A percentile compares a stretch with the other conserved stretches of the same genome.
Evolutionary conservation across 2,329 filamentous ascomycete genomes (phyloP).

Genomic region (Penicillium sp.): DNA sequence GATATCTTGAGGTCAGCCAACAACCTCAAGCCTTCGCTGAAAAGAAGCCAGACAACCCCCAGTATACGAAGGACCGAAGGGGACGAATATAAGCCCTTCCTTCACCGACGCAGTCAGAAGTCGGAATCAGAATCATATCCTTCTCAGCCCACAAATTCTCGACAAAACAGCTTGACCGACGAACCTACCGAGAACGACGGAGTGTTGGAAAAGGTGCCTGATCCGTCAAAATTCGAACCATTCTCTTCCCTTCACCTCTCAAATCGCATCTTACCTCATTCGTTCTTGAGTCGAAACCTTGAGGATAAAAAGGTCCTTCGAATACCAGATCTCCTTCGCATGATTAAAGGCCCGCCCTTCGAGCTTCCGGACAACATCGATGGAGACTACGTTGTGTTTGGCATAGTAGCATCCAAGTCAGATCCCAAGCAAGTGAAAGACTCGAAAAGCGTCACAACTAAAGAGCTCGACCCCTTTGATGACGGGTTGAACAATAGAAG

Average conservation of each 20-base stretch:
- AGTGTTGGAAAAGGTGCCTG: constrained; percentile 40
- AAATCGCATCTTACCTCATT: constrained; percentile 81
- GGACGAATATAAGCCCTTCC: constrained; percentile 26
- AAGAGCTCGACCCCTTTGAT: constrained; percentile 52
- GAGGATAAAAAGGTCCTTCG: constrained; percentile 76
- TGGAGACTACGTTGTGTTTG: constrained; percentile 87
- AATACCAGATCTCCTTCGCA: constrained; percentile 79
- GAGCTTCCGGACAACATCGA: constrained; percentile 78
- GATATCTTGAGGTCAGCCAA: constrained; percentile 57
- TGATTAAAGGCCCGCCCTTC: constrained; percentile 82
- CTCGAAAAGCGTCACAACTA: constrained; percentile 40
- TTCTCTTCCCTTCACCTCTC: constrained; percentile 86
- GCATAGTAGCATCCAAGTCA: constrained; percentile 86
- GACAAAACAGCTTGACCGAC: constrained; percentile 23
- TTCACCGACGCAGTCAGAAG: constrained; percentile 30
- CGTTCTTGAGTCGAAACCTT: constrained; percentile 76
- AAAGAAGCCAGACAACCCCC: constrained; percentile 43
- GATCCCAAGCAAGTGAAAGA: constrained; percentile 70
- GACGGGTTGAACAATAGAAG: constrained; percentile 63
- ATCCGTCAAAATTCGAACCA: constrained; percentile 74
- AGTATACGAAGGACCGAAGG: constrained; percentile 28
- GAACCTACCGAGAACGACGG: constrained; percentile 25
- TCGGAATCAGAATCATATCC: constrained; percentile 27
- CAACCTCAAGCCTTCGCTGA: constrained; percentile 34
- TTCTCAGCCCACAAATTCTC: constrained; percentile 17